Evolutionary conservation across 495 filamentous ascomycete species (phyloP).

Genomic region (Aspergillus campestris): DNA sequence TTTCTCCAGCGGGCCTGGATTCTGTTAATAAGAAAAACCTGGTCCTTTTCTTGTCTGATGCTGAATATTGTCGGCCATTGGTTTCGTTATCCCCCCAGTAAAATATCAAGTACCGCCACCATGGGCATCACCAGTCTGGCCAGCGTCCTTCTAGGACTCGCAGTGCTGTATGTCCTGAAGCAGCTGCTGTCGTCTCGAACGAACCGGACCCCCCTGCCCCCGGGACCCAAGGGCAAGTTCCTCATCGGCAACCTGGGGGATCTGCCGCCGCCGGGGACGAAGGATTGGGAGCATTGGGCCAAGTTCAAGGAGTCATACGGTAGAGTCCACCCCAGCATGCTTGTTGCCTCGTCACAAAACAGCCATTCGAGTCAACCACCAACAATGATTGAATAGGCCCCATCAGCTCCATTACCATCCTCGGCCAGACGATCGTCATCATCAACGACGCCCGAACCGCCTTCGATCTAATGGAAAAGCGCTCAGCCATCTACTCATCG

Average conservation of each 20-base stretch:
- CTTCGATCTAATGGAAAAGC: constrained; percentile 39
- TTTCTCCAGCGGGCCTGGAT: too few species aligned
- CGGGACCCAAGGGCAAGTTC: constrained; percentile 33
- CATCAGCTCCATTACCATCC: constrained; percentile 43
- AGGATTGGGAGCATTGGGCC: constrained; percentile 38
- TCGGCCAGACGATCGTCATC: constrained; percentile 41
- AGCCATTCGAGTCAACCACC: too few species aligned
- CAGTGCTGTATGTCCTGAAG: not conserved
- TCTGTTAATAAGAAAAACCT: too few species aligned
- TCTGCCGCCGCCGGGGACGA: constrained; percentile 27
- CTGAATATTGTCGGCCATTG: too few species aligned
- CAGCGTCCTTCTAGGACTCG: not conserved
- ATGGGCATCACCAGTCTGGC: not conserved
- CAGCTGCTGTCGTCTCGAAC: not conserved
- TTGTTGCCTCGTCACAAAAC: not conserved
- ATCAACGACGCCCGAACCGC: constrained; percentile 36
- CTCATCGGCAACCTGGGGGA: constrained; percentile 40
- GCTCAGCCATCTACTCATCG: constrained; percentile 35
- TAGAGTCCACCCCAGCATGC: constrained; percentile 1
- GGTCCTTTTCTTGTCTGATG: too few species aligned
- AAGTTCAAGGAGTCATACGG: constrained; percentile 40
- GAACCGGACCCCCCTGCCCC: constrained; percentile 23
- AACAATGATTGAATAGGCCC: constrained; percentile 20
- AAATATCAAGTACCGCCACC: not conserved
- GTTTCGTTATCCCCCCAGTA: too few species aligned